Conservation (phyloP, 768 basidiomycete species). For the Amanita inopinata region DNA sequence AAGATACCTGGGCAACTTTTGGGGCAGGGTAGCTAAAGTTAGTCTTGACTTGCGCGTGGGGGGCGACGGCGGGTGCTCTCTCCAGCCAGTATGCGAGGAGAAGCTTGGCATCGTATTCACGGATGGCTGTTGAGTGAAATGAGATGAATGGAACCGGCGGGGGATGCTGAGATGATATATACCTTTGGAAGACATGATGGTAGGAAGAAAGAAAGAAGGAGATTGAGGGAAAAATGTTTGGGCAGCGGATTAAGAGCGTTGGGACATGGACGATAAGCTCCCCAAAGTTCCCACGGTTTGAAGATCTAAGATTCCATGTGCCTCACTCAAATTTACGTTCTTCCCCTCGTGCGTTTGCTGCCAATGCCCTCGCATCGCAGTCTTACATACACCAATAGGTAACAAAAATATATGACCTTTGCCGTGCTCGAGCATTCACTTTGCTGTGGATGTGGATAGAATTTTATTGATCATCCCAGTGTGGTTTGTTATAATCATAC, state of each 20-base stretch:
- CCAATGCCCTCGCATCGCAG: too few relatives aligned
- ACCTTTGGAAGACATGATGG: slow-evolving; percentile 39
- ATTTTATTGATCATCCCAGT: too few relatives aligned
- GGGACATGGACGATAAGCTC: slow-evolving; percentile 7
- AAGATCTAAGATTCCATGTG: background rate
- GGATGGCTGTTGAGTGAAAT: slow-evolving; percentile 42
- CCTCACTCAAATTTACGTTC: too few relatives aligned
- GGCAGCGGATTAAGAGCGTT: slow-evolving; percentile 7
- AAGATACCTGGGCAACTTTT: slow-evolving; percentile 80
- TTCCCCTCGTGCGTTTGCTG: too few relatives aligned
- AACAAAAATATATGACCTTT: too few relatives aligned
- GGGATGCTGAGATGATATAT: slow-evolving; percentile 4
- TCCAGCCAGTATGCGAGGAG: slow-evolving; percentile 96
- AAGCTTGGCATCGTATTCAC: slow-evolving; percentile 98
- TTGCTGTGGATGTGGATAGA: too few relatives aligned
- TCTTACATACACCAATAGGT: too few relatives aligned
- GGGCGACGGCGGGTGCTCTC: slow-evolving; percentile 72
- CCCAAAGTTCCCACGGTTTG: slow-evolving; percentile 24
- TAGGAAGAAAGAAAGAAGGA: slow-evolving; percentile 15
- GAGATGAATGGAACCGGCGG: slow-evolving; percentile 4
- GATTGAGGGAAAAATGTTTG: slow-evolving; percentile 14
- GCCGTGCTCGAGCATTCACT: too few relatives aligned
- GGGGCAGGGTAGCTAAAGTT: slow-evolving; percentile 57
- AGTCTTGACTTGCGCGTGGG: slow-evolving; percentile 43
- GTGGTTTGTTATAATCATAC: too few relatives aligned